Base-by-base conservation (phyloP, 768 basidiomycete genomes). In the Clathrus columnatus region DNA sequence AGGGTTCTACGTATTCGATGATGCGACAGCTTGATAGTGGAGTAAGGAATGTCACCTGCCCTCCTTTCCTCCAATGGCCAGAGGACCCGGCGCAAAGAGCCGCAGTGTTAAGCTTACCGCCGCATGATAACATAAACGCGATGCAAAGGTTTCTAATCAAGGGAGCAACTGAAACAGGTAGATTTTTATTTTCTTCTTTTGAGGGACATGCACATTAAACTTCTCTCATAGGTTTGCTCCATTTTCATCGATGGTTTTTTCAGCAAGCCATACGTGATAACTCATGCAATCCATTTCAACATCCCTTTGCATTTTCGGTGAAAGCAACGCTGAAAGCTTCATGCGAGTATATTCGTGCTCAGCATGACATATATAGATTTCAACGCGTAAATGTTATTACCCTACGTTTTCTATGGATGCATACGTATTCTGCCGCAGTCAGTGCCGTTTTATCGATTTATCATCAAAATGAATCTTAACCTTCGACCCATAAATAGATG, bases 221-320 rank as follows among this genome's bases (percentile, higher is more conserved):
- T 36, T 36, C n/a, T 36, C n/a, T 8, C 17, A 29, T 42, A 55
- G 54, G 18, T 20, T 29, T 55, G 14, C 21, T 55, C 24, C 54
- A 55, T 48, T 20, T 55, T 11, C 54, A 55, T 26, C 42, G 54
- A 32, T 55, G 54, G 54, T 55, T 55, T 30, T 55, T 55, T 30
- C 5, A 27, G 23, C 45, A 55, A 30, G 46, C 45, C 6, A 46
- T 55, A 8, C 45, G 45, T 5, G 54, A 55, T 30, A 46, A 23
- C 29, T 45, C 54, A 20, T 11, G 30, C 18, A 48, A 48, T 36
- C 54, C 54, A 16, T 55, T 47, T 28, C 44, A 55, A 11, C 54
- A 55, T 20, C 54, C 45, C 2, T 55, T 55, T 48, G 27, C 7
- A 18, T 18, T 32, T 20, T 55, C 54, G 7, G 54, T 55, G 16